Percentiles rank a stretch among this genome's conserved stretches.
Conservation (phyloP, 2,329 filamentous ascomycete genomes). For the Sporothrix inflata region DNA sequence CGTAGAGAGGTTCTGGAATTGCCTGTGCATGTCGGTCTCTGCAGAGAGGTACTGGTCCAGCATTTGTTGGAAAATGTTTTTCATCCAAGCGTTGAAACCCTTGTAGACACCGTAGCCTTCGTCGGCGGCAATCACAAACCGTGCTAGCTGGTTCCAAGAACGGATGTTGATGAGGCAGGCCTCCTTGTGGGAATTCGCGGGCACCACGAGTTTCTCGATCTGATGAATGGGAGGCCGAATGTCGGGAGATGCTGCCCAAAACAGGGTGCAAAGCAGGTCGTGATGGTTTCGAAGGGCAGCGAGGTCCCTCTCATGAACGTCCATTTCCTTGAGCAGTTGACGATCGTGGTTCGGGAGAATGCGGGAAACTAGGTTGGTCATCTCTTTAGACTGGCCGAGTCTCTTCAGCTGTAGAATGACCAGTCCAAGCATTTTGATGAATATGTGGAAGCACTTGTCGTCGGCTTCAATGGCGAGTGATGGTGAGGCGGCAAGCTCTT, state of each 20-base stretch:
- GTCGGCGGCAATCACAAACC: conserved; percentile 57
- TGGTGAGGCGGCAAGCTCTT: conserved; percentile 53
- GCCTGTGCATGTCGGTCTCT: conserved; percentile 59
- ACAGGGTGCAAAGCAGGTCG: conserved; percentile 67
- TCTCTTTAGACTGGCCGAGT: conserved; percentile 56
- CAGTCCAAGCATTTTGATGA: conserved; percentile 65
- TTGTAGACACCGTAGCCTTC: conserved; percentile 48
- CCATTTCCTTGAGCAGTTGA: conserved; percentile 65
- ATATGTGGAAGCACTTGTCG: conserved; percentile 69
- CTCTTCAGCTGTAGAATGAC: conserved; percentile 57
- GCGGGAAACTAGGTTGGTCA: conserved; percentile 63
- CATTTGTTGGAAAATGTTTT: conserved; percentile 59
- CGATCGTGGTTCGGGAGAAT: conserved; percentile 68
- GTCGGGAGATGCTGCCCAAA: conserved; percentile 63
- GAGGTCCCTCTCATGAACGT: conserved; percentile 62
- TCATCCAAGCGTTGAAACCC: conserved; percentile 61
- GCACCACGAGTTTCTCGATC: conserved; percentile 62
- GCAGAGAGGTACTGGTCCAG: conserved; percentile 61
- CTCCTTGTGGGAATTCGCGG: conserved; percentile 66
- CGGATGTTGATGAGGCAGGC: conserved; percentile 66
- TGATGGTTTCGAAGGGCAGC: conserved; percentile 70
- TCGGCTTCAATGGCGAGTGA: conserved; percentile 55
- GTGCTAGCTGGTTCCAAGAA: conserved; percentile 65
- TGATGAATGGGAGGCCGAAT: conserved; percentile 57
- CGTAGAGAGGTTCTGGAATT: conserved; percentile 54